phyloP scores from a whole-genome alignment of 495 filamentous ascomycete species.

The Penicillium antarcticum region DNA sequence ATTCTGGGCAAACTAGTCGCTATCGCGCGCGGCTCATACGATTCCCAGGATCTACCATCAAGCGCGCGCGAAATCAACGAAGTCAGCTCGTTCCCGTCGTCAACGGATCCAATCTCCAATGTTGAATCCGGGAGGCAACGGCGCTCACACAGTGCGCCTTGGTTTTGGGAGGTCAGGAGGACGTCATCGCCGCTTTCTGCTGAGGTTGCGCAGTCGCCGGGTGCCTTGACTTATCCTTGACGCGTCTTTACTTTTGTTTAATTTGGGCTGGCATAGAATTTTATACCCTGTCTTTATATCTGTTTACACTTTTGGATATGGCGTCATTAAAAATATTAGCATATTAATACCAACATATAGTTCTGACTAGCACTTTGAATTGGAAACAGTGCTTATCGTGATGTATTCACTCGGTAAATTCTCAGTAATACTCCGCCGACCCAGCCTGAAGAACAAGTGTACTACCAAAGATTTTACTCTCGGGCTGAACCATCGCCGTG shows the following conservation, averaged over 20 bases:
- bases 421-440: slow-evolving; percentile 6
- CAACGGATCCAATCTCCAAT: neutral
- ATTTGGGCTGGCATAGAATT: no score
- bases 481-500: slow-evolving; percentile 55
- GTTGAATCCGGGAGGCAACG: neutral
- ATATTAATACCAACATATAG: neutral
- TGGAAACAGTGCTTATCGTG: neutral
- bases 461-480: slow-evolving; percentile 61
- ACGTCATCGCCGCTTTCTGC: neutral
- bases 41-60: slow-evolving; percentile 11
- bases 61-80: slow-evolving; percentile 16
- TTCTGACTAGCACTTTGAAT: neutral
- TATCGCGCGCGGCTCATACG: slow-evolving; percentile 17
- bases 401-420: neutral
- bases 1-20: slow-evolving; percentile 49
- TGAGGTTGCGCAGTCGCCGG: neutral
- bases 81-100: slow-evolving; percentile 10
- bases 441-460: slow-evolving; percentile 76
- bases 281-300: no score
- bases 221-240: neutral
- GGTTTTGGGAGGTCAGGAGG: slow-evolving; percentile 5
- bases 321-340: neutral
- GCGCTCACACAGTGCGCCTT: slow-evolving; percentile 13
- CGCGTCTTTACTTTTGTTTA: no score
- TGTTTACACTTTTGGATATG: neutral